Conservation (phyloP, 1,284 basidiomycete species). For the Moesziomyces globuligerus region DNA sequence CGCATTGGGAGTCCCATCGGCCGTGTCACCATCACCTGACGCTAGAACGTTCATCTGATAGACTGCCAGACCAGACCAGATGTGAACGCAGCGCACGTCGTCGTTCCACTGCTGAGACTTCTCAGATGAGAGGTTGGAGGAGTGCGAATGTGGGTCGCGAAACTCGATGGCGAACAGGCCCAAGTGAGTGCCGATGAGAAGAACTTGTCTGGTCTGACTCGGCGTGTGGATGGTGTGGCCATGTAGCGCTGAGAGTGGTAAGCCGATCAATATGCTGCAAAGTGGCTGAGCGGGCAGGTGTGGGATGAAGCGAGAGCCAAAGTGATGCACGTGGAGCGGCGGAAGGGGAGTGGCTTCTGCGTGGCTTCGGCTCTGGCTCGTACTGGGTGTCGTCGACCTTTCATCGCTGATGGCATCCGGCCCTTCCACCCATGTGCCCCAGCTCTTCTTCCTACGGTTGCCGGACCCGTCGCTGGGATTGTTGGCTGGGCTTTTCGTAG, state of each 20-base stretch:
- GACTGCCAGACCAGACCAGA: conserved; percentile 50
- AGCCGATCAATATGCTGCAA: conserved; percentile 40
- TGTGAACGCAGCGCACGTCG: conserved; percentile 39
- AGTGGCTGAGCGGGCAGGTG: conserved; percentile 53
- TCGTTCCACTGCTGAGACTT: conserved; percentile 35
- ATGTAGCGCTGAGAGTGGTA: conserved; percentile 7
- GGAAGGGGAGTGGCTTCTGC: conserved; percentile 7
- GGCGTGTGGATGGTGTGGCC: background rate
- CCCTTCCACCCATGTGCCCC: conserved; percentile 46
- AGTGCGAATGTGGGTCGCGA: background rate
- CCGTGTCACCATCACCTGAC: conserved; percentile 5
- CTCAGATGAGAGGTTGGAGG: background rate
- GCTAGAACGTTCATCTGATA: conserved; percentile 52
- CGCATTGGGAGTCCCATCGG: background rate
- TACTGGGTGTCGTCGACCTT: background rate
- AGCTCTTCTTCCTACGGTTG: conserved; percentile 37
- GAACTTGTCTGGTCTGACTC: conserved; percentile 20
- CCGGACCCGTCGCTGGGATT: conserved; percentile 1
- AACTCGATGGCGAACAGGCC: conserved; percentile 46
- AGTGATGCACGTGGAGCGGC: conserved; percentile 42
- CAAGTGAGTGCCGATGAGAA: conserved; percentile 40
- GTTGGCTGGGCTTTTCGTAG: background rate
- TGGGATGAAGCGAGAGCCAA: conserved; percentile 53
- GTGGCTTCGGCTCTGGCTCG: background rate
- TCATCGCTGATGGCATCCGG: conserved; percentile 41